Evolutionary conservation across 495 filamentous ascomycete genomes (phyloP), one percentile per base, ranked within the genome.

Genomic region (Neurospora terricola): DNA sequence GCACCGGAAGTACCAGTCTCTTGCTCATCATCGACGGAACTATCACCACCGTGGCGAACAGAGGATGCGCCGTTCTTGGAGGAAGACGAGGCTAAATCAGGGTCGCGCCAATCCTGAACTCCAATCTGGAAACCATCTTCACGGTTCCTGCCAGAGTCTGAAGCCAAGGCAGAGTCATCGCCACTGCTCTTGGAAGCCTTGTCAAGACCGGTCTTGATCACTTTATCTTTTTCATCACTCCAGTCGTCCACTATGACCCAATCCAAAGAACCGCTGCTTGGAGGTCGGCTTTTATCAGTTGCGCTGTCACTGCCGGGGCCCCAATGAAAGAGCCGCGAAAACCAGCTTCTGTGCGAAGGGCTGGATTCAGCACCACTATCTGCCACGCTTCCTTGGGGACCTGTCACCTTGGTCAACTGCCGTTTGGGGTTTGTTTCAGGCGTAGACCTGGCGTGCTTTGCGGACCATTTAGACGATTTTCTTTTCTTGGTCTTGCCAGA

Each of bases 61-160:
- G 75, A 72, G 8, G 73, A 69, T 38, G 69, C 68, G 18, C 78
- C 75, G 14, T 77, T 75, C n/a, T 72, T 59, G 36, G 76, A n/a
- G 5, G 73, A 71, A 14, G 80, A 70, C 0, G 77, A 78, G 68
- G 93, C 86, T 21, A 96, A 83, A 77, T 96, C 93, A 5, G 93
- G 91, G 77, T 97, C 94, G 72, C 93, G 89, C 94, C 94, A 97
- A 76, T 97, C 94, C 74, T 97, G 93, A 14, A 96, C 90, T 3
- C 94, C 94, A 78, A 96, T 97, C n/a, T 93, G 88, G 80, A 96
- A 97, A 71, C 87, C 90, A 81, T 94, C 93, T 9, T 82, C 85
- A 54, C 85, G 48, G 9, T 80, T 38, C 75, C 79, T 72, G 38
- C 73, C 74, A 70, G 76, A 66, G 37, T 72, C 73, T 38, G 72